phyloP scores from a whole-genome alignment of 345 rosid genomes.

The Rhizophora mangle region DNA sequence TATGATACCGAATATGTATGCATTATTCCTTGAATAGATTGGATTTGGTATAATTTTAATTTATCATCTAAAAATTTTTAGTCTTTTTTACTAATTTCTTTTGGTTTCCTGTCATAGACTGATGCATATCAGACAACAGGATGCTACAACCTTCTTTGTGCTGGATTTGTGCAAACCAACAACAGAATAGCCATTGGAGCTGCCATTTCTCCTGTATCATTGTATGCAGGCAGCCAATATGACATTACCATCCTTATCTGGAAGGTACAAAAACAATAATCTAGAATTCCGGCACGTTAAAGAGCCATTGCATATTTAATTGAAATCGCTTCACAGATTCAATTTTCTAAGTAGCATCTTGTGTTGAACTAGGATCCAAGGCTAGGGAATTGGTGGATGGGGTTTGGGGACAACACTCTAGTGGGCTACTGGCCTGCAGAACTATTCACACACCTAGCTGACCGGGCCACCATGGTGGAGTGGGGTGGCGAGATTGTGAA shows the following conservation, averaged over 20 bases:
- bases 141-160: constrained; percentile 35
- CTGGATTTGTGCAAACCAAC: constrained; percentile 37
- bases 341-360: no score
- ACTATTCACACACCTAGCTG: constrained; percentile 79
- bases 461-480: constrained; percentile 91
- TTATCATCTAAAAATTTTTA: not conserved
- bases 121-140: constrained; percentile 37
- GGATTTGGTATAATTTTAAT: no score
- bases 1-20: no score
- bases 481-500: constrained; percentile 99
- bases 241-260: constrained; percentile 33
- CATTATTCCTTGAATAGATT: no score
- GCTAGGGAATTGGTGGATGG: constrained; percentile 96
- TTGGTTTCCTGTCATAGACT: constrained; percentile 7
- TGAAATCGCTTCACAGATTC: no score
- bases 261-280: constrained; percentile 17
- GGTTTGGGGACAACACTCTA: constrained; percentile 75
- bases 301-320: no score
- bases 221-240: constrained; percentile 20
- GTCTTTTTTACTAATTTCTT: no score
- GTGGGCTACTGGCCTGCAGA: constrained; percentile 99
- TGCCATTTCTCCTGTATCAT: constrained; percentile 33
- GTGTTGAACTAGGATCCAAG: constrained; percentile 62
- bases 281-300: not conserved
- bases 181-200: constrained; percentile 37